Conservation (phyloP, 2,329 filamentous ascomycete genomes). For the Diaporthe citrichinensis region DNA sequence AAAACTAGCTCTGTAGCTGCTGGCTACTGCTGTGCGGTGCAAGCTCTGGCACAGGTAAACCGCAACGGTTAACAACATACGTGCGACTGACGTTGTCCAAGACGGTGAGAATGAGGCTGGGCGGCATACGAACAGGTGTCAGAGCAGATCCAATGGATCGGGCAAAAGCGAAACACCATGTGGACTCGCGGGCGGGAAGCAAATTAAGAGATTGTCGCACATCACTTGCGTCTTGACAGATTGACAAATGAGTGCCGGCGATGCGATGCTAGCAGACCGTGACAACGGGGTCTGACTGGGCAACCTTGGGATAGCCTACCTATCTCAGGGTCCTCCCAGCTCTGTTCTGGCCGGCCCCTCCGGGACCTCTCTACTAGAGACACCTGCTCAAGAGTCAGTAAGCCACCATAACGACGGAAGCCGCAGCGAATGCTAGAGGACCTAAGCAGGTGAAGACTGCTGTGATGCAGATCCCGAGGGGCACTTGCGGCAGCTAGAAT, state of each 20-base stretch:
- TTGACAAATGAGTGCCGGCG: not conserved
- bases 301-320: not conserved
- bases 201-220: constrained; percentile 26
- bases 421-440: not conserved
- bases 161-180: constrained; percentile 19
- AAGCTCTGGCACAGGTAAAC: not conserved
- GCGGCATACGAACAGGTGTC: constrained; percentile 15
- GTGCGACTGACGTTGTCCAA: not conserved
- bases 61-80: not conserved
- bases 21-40: not conserved
- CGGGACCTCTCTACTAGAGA: not conserved
- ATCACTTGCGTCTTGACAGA: not conserved
- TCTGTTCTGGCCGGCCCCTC: constrained; percentile 1
- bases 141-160: constrained; percentile 2
- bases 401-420: not conserved
- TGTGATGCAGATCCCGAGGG: not conserved
- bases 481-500: not conserved
- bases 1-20: not conserved
- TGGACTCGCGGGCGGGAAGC: constrained; percentile 8
- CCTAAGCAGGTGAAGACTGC: not conserved
- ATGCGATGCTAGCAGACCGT: not conserved
- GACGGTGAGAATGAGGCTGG: not conserved
- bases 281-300: not conserved
- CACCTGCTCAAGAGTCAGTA: not conserved
- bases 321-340: constrained; percentile 22